These are phyloP conservation scores for Xanthoconium purpureum DNA, from an alignment of 768 basidiomycete species.

Conservation along the genomic window DNA sequence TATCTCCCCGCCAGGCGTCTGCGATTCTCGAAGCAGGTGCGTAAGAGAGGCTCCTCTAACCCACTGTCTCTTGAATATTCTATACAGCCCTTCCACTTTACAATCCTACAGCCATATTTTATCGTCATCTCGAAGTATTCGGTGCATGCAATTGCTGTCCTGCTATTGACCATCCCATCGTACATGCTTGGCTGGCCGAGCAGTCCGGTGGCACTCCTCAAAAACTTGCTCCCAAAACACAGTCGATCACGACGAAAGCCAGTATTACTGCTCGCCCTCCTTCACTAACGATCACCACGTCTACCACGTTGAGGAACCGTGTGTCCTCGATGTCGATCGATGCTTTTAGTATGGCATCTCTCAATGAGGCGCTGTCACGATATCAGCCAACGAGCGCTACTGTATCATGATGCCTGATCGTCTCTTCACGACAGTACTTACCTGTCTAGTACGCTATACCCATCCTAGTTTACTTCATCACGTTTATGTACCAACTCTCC, in stretches of 20 bases:
- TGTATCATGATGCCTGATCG: slow-evolving; percentile 5
- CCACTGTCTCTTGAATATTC: neutral
- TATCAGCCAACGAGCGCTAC: slow-evolving; percentile 17
- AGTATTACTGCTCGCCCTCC: neutral
- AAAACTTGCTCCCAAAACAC: slow-evolving; percentile 14
- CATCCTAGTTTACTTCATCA: slow-evolving; percentile 2
- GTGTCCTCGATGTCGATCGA: slow-evolving; percentile 9
- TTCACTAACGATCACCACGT: slow-evolving; percentile 14
- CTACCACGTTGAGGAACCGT: slow-evolving; percentile 5
- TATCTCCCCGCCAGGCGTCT: slow-evolving; percentile 40
- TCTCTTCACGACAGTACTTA: neutral
- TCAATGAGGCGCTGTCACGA: slow-evolving; percentile 28
- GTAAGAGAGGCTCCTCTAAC: neutral
- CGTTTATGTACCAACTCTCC: slow-evolving; percentile 8
- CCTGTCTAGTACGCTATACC: slow-evolving; percentile 9
- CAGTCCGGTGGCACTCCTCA: slow-evolving; percentile 18
- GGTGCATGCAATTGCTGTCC: slow-evolving; percentile 41
- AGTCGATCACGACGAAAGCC: slow-evolving; percentile 7
- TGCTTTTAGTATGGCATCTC: slow-evolving; percentile 23
- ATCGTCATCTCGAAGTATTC: slow-evolving; percentile 46
- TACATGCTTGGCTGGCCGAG: slow-evolving; percentile 38
- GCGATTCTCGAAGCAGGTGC: slow-evolving; percentile 43
- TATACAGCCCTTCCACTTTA: slow-evolving; percentile 51
- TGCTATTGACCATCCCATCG: slow-evolving; percentile 37
- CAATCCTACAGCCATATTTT: slow-evolving; percentile 46